Base-by-base conservation (phyloP, 2,329 filamentous ascomycete species). In the Aspergillus sp. region DNA sequence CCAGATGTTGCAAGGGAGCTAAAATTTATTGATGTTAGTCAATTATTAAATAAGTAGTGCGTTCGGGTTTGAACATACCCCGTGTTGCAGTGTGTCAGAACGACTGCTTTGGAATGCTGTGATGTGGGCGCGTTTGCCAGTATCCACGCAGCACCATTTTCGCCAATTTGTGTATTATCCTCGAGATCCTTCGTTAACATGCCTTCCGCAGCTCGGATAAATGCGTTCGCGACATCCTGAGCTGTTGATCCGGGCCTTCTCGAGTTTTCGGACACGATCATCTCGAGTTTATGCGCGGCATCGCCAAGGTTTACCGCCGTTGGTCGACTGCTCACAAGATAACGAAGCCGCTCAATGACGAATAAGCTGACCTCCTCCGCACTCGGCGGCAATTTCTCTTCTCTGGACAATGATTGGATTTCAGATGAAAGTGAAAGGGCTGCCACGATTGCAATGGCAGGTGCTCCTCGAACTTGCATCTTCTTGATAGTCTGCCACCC, bases 391-490 rank as follows among this genome's bases (percentile, higher is more conserved):
- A 82, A 65, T 63, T 79, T 80, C 15, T 66, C 64, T 21, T 63
- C 41, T 3, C 63, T 50, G 7, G 66, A 54, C 7, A 75, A 76
- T 58, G 68, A 83, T 51, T 86, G 80, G 8, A 98, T 77, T 73
- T 98, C 93, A 8, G 96, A 90, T 1, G 92, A 93, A 37, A 97
- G 84, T 2, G 90, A 88, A 35, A 99, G 84, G 19, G 90, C 90
- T 21, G 95, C 95, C n/a, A 99, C 95, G 63, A 99, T 98, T 45
- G 95, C 95, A 73, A 99, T 99, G 46, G 95, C 95, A 0, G 95
- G 95, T 5, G 95, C 95, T 41, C 91, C 89, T 52, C 86, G 81
- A 15, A 81, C 79, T 63, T 84, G 82, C 86, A 88, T 88, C 50
- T 85, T 80, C 66, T 84, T 86, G 70, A 88, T 88, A 5, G 85